Evolutionary conservation across 2,329 filamentous ascomycete species (phyloP).

Genomic region (Dichotomopilus funicola): DNA sequence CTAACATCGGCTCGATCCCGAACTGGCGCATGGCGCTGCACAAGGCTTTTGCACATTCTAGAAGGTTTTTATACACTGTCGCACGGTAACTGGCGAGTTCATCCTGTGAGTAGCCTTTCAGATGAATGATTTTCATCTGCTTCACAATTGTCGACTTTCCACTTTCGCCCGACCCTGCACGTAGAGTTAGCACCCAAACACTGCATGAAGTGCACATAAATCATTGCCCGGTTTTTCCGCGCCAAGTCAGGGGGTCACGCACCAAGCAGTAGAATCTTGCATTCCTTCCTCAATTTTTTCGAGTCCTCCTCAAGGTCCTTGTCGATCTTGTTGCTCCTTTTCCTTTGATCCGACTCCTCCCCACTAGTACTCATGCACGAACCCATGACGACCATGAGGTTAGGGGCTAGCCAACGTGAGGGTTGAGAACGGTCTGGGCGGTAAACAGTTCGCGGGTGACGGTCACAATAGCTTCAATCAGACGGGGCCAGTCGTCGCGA

Average conservation of each 20-base stretch:
- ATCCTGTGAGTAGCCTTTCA: conserved; percentile 93
- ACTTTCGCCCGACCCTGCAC: conserved; percentile 87
- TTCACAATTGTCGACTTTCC: conserved; percentile 99
- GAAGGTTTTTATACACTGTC: conserved; percentile 95
- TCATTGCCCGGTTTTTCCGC: too few relatives aligned
- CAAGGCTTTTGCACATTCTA: conserved; percentile 92
- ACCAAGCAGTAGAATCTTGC: conserved; percentile 97
- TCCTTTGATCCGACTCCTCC: conserved; percentile 87
- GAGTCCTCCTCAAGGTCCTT: conserved; percentile 91
- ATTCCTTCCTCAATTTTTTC: conserved; percentile 86
- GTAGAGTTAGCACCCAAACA: background rate
- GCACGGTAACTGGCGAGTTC: conserved; percentile 90
- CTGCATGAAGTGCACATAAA: background rate
- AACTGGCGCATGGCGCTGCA: conserved; percentile 91
- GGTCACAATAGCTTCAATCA: too few relatives aligned
- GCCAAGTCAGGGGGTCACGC: conserved; percentile 31
- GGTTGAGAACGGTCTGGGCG: too few relatives aligned
- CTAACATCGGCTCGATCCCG: conserved; percentile 68
- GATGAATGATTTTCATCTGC: conserved; percentile 99
- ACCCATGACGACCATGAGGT: conserved; percentile 61
- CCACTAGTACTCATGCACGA: conserved; percentile 84
- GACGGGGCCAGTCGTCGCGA: conserved; percentile 2
- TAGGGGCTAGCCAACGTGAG: too few relatives aligned
- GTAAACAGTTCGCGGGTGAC: too few relatives aligned
- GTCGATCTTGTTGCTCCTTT: conserved; percentile 94